A percentile compares a stretch with the other conserved stretches of the same genome.
phyloP scores from a whole-genome alignment of 2,329 filamentous ascomycete species.

The Colletotrichum tropicale region DNA sequence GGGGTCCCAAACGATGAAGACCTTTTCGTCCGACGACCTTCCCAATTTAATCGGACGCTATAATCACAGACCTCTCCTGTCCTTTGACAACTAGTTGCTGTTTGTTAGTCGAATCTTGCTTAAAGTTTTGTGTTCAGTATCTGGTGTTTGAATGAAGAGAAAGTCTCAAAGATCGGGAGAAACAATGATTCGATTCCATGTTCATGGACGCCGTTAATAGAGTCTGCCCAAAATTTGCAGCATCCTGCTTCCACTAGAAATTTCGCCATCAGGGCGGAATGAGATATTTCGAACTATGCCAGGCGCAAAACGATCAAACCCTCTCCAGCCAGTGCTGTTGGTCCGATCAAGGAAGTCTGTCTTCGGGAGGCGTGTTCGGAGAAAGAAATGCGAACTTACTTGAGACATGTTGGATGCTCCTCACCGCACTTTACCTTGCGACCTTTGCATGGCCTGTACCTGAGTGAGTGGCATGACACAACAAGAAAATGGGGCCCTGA shows the following conservation, averaged over 20 bases:
- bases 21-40: constrained; percentile 69
- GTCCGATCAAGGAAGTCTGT: not conserved
- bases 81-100: constrained; percentile 60
- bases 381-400: constrained; percentile 43
- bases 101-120: not conserved
- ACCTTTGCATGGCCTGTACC: constrained; percentile 76
- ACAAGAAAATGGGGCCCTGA: not conserved
- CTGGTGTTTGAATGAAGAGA: not conserved
- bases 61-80: constrained; percentile 80
- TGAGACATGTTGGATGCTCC: constrained; percentile 73
- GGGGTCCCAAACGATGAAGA: constrained; percentile 39
- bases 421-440: constrained; percentile 79
- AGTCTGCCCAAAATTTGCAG: not conserved
- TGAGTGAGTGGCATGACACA: not conserved
- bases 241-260: not conserved
- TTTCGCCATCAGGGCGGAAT: not conserved
- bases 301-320: not conserved
- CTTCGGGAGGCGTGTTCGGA: not conserved
- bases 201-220: not conserved
- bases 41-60: constrained; percentile 82
- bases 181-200: not conserved
- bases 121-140: not conserved
- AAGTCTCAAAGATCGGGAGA: not conserved
- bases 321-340: not conserved
- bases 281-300: not conserved